Conservation (phyloP, 2,329 filamentous ascomycete species). For the Clonostachys solani region DNA sequence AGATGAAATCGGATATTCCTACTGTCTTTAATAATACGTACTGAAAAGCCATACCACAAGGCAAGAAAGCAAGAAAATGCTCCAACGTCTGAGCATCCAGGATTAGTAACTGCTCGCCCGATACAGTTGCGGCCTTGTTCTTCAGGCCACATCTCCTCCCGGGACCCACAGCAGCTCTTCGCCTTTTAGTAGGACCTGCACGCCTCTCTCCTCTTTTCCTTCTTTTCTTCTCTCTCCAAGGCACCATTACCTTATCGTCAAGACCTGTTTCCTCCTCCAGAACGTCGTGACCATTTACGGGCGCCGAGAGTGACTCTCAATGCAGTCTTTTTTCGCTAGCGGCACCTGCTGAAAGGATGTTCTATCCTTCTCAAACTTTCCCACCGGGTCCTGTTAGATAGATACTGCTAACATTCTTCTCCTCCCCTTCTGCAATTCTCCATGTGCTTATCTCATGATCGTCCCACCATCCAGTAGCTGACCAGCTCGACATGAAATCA, state of each 20-base stretch:
- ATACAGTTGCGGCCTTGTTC: slow-evolving; percentile 16
- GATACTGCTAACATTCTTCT: slow-evolving; percentile 73
- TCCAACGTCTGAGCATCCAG: neutral
- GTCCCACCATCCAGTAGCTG: no score
- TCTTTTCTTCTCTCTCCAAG: slow-evolving; percentile 39
- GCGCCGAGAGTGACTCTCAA: slow-evolving; percentile 72
- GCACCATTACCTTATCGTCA: slow-evolving; percentile 97
- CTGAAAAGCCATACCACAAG: neutral
- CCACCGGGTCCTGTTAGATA: slow-evolving; percentile 95
- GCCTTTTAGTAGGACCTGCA: no score
- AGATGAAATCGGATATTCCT: no score
- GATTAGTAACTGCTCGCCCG: slow-evolving; percentile 3
- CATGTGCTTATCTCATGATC: no score
- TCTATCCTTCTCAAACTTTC: slow-evolving; percentile 26
- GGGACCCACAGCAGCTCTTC: no score
- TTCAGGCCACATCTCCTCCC: slow-evolving; percentile 7
- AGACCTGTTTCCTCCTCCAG: slow-evolving; percentile 63
- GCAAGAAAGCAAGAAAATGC: neutral
- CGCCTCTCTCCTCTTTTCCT: slow-evolving; percentile 14
- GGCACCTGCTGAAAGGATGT: slow-evolving; percentile 61
- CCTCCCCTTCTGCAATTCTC: no score
- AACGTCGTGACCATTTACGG: slow-evolving; percentile 85
- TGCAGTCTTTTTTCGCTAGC: slow-evolving; percentile 97
- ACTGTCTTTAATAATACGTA: neutral
- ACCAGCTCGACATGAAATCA: no score